Evolutionary conservation across 805 yeast genomes (phyloP).

Genomic region (Candida verbasci): DNA sequence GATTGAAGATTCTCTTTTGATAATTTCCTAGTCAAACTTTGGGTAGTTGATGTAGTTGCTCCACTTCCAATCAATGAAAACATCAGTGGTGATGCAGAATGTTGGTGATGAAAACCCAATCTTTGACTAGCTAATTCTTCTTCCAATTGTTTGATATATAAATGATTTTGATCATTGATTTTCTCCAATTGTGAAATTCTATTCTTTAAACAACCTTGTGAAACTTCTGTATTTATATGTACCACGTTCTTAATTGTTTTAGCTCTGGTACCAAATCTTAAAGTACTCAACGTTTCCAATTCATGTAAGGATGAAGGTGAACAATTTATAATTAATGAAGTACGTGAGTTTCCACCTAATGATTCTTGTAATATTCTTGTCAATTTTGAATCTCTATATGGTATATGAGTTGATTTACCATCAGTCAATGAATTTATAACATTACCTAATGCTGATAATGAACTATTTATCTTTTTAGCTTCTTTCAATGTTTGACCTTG

Average conservation of each 20-base stretch:
- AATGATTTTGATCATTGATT: conserved; percentile 22
- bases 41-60: background rate
- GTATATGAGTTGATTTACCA: conserved; percentile 65
- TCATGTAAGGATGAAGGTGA: conserved; percentile 74
- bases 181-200: conserved; percentile 32
- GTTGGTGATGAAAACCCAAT: conserved; percentile 2
- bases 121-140: conserved; percentile 35
- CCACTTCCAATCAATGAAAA: too few relatives aligned
- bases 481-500: conserved; percentile 70
- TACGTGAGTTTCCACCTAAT: conserved; percentile 83
- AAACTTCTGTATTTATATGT: conserved; percentile 56
- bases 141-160: conserved; percentile 38
- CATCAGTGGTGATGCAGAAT: background rate
- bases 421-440: conserved; percentile 79
- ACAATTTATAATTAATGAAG: conserved; percentile 81
- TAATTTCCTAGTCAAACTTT: background rate
- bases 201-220: conserved; percentile 45
- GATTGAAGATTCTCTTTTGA: conserved; percentile 3
- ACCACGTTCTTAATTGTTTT: conserved; percentile 71
- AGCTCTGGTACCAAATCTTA: conserved; percentile 86
- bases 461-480: conserved; percentile 77
- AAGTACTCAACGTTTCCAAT: conserved; percentile 78
- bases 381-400: conserved; percentile 79
- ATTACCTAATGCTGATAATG: conserved; percentile 73
- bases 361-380: conserved; percentile 75